Conservation (phyloP, 148 eudicot species). For the Fagopyrum homotropicum region DNA sequence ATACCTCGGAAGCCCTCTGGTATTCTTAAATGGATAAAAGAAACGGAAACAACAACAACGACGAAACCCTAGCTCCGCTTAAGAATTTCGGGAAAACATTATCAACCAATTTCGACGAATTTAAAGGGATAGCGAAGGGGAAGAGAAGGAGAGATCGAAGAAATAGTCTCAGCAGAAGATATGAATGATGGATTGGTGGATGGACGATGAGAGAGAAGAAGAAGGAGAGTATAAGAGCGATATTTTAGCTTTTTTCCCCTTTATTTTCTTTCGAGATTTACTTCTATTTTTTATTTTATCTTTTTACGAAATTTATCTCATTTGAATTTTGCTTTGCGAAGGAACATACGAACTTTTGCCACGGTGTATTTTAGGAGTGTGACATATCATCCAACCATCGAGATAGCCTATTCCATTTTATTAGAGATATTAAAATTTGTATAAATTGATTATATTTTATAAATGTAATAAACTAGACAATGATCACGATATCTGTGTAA, state of each 20-base stretch:
- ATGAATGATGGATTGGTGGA: slow-evolving; percentile 6
- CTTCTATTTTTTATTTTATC: not conserved
- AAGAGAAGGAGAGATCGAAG: slow-evolving; percentile 7
- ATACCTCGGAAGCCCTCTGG: slow-evolving; percentile 18
- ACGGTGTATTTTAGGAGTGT: too few species aligned
- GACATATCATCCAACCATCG: too few species aligned
- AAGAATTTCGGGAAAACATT: not conserved
- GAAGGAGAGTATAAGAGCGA: not conserved
- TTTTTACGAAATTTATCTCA: too few species aligned
- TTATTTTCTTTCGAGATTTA: not conserved
- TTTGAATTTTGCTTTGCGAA: too few species aligned
- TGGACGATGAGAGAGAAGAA: not conserved
- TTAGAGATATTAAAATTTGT: too few species aligned
- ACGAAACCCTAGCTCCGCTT: slow-evolving; percentile 8
- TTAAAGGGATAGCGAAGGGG: not conserved
- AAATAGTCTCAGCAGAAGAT: not conserved
- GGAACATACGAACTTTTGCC: too few species aligned
- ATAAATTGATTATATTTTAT: too few species aligned
- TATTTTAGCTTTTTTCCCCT: not conserved
- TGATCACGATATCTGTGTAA: too few species aligned
- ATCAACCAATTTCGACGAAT: not conserved
- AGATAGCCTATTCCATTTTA: too few species aligned
- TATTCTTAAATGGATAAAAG: not conserved
- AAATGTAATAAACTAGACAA: too few species aligned
- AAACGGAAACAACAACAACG: not conserved